Evolutionary conservation across 1,284 basidiomycete species (phyloP), one percentile per base, ranked within the genome.

Genomic region (Pholiota adiposa): DNA sequence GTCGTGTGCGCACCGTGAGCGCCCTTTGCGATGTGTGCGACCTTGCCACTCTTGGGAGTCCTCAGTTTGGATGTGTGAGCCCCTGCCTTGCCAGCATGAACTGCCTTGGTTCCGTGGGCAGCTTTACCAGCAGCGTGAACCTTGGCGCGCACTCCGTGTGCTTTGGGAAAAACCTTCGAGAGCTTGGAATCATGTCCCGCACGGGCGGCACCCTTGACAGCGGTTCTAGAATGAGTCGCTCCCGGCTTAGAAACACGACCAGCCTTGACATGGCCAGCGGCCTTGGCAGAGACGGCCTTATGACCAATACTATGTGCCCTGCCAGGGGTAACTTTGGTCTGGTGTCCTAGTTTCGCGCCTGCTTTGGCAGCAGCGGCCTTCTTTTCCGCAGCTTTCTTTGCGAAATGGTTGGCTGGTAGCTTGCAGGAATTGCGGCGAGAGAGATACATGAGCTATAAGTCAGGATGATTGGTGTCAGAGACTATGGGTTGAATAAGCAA

Each of bases 401-500:
- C 16, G 18, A 48, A 33, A 19, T 63, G 53, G 33, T 57, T 38
- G 34, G 62, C 54, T 44, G 58, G 54, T 0, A 40, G 31, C 29
- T 51, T 50, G 50, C 52, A 56, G 12, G 53, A 36, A 21, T 44
- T 41, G 11, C 41, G 19, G 3, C 46, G 46, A 5, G 25, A 21
- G 19, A 41, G 40, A 21, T 41, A 21, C 40, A 19, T 18, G 18
- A 41, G 19, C 51, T 55, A 18, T 29, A 27, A 33, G n/a, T 48
- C 50, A 44, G 21, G 23, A 29, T 6, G 11, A 16, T 31, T 11
- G 2, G 27, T 4, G 14, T 55, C 2, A 25, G 41, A 16, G 4
- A 8, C 12, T 18, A 19, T 18, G 2, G n/a, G 18, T 38, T 38
- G n/a, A 41, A 5, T 19, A 7, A 21, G 6, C 5, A 41, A 18